Percentiles rank a stretch among this genome's conserved stretches.
Conservation (phyloP, 257 asterid species). For the Misopates orontium region DNA sequence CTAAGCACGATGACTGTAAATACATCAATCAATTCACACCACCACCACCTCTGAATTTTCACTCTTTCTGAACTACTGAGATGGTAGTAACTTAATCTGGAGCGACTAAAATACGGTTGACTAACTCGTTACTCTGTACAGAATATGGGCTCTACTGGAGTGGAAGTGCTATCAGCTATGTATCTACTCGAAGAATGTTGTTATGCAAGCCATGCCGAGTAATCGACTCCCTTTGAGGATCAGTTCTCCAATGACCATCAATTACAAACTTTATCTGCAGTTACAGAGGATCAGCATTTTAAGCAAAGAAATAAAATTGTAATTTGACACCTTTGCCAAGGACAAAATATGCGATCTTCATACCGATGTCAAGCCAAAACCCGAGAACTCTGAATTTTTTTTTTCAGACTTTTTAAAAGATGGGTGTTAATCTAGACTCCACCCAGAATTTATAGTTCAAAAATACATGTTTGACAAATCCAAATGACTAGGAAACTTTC, state of each 20-base stretch:
- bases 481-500: constrained; percentile 18
- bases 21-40: neutral
- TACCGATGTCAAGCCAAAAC: neutral
- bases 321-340: too few species aligned
- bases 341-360: neutral
- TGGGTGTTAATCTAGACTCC: neutral
- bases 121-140: constrained; percentile 31
- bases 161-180: constrained; percentile 36
- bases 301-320: constrained; percentile 2
- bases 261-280: constrained; percentile 82
- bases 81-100: neutral
- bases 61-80: too few species aligned
- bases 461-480: neutral
- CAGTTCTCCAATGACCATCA: constrained; percentile 75
- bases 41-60: neutral
- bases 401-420: neutral
- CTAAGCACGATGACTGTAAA: too few species aligned
- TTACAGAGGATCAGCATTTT: neutral
- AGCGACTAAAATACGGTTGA: neutral
- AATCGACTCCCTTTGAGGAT: constrained; percentile 65
- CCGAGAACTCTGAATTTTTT: neutral
- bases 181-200: constrained; percentile 83
- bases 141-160: neutral
- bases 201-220: constrained; percentile 52
- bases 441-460: neutral